phyloP scores from a whole-genome alignment of 345 rosid genomes.

The Stellera chamaejasme region DNA sequence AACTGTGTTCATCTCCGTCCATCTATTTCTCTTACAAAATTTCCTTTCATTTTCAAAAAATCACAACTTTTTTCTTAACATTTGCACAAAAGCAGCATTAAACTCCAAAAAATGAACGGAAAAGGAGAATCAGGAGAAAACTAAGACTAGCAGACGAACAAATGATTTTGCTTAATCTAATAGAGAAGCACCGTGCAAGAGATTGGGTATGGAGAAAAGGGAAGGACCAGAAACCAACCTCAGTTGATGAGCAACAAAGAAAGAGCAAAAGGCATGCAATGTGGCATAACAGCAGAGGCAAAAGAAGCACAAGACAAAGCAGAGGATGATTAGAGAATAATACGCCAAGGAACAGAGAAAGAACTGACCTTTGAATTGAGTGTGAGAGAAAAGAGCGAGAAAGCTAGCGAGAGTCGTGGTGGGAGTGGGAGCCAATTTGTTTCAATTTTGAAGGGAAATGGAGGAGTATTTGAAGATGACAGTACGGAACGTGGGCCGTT shows the following conservation, averaged over 20 bases:
- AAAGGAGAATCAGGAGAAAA: background rate
- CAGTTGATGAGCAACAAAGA: background rate
- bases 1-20: background rate
- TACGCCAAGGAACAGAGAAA: background rate
- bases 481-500: constrained; percentile 16
- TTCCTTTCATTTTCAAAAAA: background rate
- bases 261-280: background rate
- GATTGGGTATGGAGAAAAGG: too few species aligned
- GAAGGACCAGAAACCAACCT: background rate
- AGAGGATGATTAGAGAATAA: background rate
- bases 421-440: background rate
- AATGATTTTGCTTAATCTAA: background rate
- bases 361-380: constrained; percentile 7
- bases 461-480: constrained; percentile 3
- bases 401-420: background rate
- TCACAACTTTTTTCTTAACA: background rate
- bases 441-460: background rate
- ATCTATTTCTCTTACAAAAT: background rate
- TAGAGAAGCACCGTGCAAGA: background rate
- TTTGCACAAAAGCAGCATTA: background rate
- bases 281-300: background rate
- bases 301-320: background rate
- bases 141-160: background rate
- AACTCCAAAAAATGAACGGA: background rate
- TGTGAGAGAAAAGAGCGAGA: background rate